Evolutionary conservation across 441 rosid genomes (phyloP), one percentile per base, ranked within the genome.

Genomic region (Populus hybrid): DNA sequence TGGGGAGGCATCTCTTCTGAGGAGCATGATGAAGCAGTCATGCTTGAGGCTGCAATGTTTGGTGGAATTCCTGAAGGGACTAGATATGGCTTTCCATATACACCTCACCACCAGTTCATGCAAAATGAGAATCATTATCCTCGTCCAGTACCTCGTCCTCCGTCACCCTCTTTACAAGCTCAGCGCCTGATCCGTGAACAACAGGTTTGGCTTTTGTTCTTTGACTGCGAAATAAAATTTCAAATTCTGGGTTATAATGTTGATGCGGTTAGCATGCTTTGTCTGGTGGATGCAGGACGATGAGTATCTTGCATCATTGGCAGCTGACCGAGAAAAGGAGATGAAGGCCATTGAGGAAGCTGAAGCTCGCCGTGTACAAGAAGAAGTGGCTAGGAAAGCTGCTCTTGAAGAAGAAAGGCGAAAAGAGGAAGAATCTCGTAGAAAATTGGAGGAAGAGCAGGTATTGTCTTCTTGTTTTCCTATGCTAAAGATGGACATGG

Each of bases 31-130:
- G 99, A 96, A 82, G 98, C 99, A 66, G 98, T 96, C 77, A 96
- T 96, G 99, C 99, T 96, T 59, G 99, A 96, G 86, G 98, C 99
- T 83, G 99, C 98, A 81, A 96, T 96, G 98, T 94, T 96, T 77
- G 99, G 99, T 79, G 99, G 99, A 75, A 82, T 94, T 77, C 96
- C 98, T 79, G 89, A 88, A 80, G 98, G 86, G 68, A 78, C 89
- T 78, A 92, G 88, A 74, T 96, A 92, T 82, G 84, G 68, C 77
- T 84, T 81, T 79, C 79, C 89, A 70, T 86, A 86, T 83, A 89
- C 90, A 77, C 95, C 95, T 78, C 93, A 89, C 12, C 46, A 38
- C 81, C 91, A 87, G 64, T 87, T 84, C 79, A 88, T 89, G 89
- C 90, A 71, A 77, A 54, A 85, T 46, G 87, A 87, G 74, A 82